Evolutionary conservation across 225 moss, liverwort and hornwort genomes (phyloP), one percentile per base, ranked within the genome.

Genomic region (Straminergon stramineum): DNA sequence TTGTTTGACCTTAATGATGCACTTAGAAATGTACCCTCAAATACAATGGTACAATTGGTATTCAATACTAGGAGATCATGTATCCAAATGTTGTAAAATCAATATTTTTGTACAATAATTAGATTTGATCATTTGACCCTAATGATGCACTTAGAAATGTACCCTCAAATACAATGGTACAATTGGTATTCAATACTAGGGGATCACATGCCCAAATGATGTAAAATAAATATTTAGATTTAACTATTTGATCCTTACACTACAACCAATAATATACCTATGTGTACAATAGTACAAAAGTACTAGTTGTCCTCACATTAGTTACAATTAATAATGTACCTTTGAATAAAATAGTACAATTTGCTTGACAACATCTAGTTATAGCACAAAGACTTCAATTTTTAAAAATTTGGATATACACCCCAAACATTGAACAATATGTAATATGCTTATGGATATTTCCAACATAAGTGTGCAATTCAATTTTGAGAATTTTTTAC

Each of bases 361-460:
- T 55, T 28, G 17, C 17, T 74, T 74, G 16, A 6, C 28, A 30
- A 45, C 31, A 30, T 31, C 48, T 75, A 35, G 5, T 23, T 22
- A 55, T 10, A 35, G 6, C 3, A 23, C 15, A 78, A 37, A 55
- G 14, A 24, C 23, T 15, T 78, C 3, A 0, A 24, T 26, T 79
- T 14, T 79, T 24, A 14, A 15, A 78, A 55, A 37, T 24, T 56
- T 37, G 0, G 4, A 56, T 1, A 77, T 35, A 6, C 23, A 22
- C 10, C 0, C 7, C 2, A 28, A 74, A 45, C 2, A 28, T 2
- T 13, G 1, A 28, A 43, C 6, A 28, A 0, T 28, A 0, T 10
- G 4, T 45, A 17, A 2, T 28, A 17, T 28, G 10, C 22, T 13
- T 76, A 27, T 13, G 2, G 22, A 76, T 5, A 34, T 34, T 76